Conservation (phyloP, 2,329 filamentous ascomycete genomes). For the Penicillium sp. region DNA sequence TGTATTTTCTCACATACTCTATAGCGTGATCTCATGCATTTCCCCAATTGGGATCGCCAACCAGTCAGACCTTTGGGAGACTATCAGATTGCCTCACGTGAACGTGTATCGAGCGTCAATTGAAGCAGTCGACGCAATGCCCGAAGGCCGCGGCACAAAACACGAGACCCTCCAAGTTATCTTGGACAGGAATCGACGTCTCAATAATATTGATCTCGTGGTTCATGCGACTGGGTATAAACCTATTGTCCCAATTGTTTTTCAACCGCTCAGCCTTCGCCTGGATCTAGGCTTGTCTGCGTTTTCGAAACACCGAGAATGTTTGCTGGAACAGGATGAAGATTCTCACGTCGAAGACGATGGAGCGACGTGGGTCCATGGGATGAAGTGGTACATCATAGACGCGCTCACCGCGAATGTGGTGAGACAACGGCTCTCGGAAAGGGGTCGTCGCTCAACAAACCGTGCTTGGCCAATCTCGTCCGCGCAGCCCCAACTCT, state of each 20-base stretch:
- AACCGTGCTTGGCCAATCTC: constrained; percentile 2
- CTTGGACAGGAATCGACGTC: constrained; percentile 7
- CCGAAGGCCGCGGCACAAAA: not conserved
- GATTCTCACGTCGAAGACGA: not conserved
- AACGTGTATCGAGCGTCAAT: constrained; percentile 19
- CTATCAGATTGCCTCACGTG: constrained; percentile 15
- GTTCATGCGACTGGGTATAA: constrained; percentile 22
- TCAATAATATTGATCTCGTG: constrained; percentile 16
- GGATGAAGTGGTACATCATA: constrained; percentile 7
- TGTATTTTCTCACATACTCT: not conserved
- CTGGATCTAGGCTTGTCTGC: constrained; percentile 13
- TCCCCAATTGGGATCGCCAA: constrained; percentile 21
- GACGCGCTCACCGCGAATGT: constrained; percentile 7
- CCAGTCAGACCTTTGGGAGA: constrained; percentile 21
- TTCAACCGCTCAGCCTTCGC: constrained; percentile 11
- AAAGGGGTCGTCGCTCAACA: constrained; percentile 1
- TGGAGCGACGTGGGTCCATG: not conserved
- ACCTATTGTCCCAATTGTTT: constrained; percentile 15
- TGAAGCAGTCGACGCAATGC: not conserved
- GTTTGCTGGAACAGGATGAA: too few relatives aligned
- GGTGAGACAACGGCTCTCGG: constrained; percentile 6
- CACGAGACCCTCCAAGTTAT: not conserved
- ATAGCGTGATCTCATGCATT: constrained; percentile 18
- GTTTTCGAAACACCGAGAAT: too few relatives aligned
- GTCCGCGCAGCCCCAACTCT: not conserved